These are phyloP conservation scores for Lasiodiplodia sp. DNA, from an alignment of 2,329 filamentous ascomycete genomes.

Conservation along the genomic window DNA sequence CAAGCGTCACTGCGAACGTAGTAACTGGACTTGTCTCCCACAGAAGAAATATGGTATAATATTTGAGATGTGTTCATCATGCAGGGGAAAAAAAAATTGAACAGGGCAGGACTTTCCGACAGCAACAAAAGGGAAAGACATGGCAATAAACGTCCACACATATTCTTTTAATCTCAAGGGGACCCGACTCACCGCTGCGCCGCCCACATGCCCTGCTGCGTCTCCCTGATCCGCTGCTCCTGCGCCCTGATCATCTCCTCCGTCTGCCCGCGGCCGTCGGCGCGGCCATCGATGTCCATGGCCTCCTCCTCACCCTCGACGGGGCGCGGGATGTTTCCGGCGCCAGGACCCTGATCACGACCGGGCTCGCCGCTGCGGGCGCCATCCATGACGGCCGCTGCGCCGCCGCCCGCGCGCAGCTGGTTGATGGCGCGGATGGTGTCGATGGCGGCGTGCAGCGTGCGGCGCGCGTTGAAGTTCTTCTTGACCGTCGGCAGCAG, in stretches of 20 bases:
- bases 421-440: slow-evolving; percentile 74
- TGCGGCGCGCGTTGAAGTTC: slow-evolving; percentile 72
- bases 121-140: not conserved
- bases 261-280: slow-evolving; percentile 67
- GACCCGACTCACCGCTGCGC: slow-evolving; percentile 15
- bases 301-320: slow-evolving; percentile 30
- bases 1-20: not conserved
- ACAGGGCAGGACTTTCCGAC: slow-evolving; percentile 1
- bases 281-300: slow-evolving; percentile 65
- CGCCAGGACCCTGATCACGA: slow-evolving; percentile 28
- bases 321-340: slow-evolving; percentile 29
- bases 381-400: slow-evolving; percentile 66
- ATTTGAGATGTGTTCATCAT: slow-evolving; percentile 7
- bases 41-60: not conserved
- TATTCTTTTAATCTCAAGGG: not conserved
- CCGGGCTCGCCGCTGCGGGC: slow-evolving; percentile 63
- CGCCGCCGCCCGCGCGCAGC: slow-evolving; percentile 65
- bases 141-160: not conserved
- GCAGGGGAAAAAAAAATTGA: too few species aligned
- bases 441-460: slow-evolving; percentile 72
- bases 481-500: slow-evolving; percentile 71
- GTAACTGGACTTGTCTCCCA: not conserved
- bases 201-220: slow-evolving; percentile 64
- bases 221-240: slow-evolving; percentile 65
- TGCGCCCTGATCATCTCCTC: slow-evolving; percentile 68